Base-by-base conservation (phyloP, 2,329 filamentous ascomycete species). In the Colletotrichum godetiae region DNA sequence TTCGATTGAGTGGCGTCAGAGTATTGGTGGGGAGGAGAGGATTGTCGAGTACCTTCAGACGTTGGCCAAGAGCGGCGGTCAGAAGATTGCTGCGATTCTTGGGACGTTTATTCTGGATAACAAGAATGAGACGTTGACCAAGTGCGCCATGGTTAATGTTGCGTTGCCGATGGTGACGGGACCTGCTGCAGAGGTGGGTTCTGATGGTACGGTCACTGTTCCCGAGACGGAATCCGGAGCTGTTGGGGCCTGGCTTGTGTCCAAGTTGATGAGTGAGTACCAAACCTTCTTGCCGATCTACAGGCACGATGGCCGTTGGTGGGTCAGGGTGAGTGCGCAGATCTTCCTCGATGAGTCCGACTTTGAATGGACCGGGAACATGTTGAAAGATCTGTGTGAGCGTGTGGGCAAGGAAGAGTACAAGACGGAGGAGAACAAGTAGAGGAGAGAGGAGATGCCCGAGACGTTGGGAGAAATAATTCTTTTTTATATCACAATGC, bases 291-390 rank as follows among this genome's bases (percentile, higher is more conserved):
- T 97, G 64, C 87, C 92, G 1, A 79, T 93, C 3, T 90, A 91
- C 70, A 81, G 87, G 10, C 91, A 95, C 76, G 86, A 83, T 0
- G 88, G 88, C 0, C 86, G 86, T 66, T 89, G 92, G 80, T 98
- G 93, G 93, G 86, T 88, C 0, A 86, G 96, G 61, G 78, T 97
- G 60, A 95, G 93, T 79, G 94, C 90, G 15, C 95, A 98, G 86
- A 88, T 97, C 0, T 98, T 97, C 80, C 83, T 98, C n/a, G 94
- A 94, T 31, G 80, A 92, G 75, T 86, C 87, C 13, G 95, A 98
- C 81, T 98, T 97, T 79, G 89, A 92, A 79, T 94, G 90, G 89
- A 88, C 88, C 4, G 94, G 87, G 0, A 79, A 85, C 63, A 84
- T 88, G 10, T 81, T 97, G 78, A 88, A 89, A 79, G 81, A 84